These are phyloP conservation scores for Discostella stelligera DNA, from an alignment of 352 stramenopile species.

Conservation along the genomic window DNA sequence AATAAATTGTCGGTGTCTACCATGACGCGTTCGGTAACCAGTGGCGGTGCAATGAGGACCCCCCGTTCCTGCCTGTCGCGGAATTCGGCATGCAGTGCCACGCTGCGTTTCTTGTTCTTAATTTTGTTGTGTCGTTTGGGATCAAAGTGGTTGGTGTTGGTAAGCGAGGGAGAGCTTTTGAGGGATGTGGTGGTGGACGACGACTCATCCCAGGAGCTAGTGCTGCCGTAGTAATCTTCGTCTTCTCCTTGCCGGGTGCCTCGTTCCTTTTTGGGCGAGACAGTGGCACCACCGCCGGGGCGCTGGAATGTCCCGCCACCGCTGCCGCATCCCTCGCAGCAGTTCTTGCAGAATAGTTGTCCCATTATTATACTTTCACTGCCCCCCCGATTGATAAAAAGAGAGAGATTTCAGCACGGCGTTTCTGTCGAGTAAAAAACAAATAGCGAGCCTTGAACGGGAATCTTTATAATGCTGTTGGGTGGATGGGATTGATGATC, in stretches of 20 bases:
- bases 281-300: background rate
- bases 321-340: background rate
- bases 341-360: constrained; percentile 5
- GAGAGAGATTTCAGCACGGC: no score
- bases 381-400: no score
- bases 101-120: constrained; percentile 45
- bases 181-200: constrained; percentile 7
- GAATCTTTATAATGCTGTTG: background rate
- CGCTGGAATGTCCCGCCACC: background rate
- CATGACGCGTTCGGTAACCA: constrained; percentile 37
- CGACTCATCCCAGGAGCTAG: background rate
- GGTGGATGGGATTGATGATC: background rate
- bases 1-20: constrained; percentile 52
- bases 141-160: constrained; percentile 8
- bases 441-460: no score
- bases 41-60: constrained; percentile 28
- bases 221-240: background rate
- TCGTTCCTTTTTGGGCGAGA: background rate
- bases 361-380: background rate
- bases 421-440: no score
- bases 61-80: constrained; percentile 17
- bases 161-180: background rate
- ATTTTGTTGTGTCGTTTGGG: constrained; percentile 24
- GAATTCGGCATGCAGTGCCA: constrained; percentile 45
- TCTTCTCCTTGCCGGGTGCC: background rate